phyloP scores from a whole-genome alignment of 225 moss, liverwort and hornwort species.

The Antitrichia curtipendula region DNA sequence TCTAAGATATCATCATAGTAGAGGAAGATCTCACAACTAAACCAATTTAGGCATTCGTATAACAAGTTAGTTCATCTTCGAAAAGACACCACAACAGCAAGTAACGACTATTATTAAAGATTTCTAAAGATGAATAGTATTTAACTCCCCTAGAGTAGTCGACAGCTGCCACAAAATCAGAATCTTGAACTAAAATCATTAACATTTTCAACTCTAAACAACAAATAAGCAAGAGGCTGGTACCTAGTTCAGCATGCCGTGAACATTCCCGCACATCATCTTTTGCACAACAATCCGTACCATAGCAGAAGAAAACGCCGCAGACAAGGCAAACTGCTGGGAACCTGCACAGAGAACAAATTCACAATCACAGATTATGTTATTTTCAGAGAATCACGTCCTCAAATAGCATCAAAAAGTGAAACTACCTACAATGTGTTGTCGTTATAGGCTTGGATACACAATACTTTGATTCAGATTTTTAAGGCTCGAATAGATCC shows the following conservation, averaged over 20 bases:
- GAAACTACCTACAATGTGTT: neutral
- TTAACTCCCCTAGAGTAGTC: neutral
- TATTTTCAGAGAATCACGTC: neutral
- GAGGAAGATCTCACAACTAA: neutral
- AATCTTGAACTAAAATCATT: neutral
- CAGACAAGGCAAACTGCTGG: conserved; percentile 83
- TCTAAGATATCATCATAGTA: neutral
- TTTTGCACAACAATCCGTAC: conserved; percentile 37
- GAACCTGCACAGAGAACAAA: conserved; percentile 24
- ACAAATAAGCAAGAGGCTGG: neutral
- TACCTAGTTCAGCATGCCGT: conserved; percentile 79
- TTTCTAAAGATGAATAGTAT: neutral
- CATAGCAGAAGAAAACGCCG: conserved; percentile 66
- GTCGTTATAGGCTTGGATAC: neutral
- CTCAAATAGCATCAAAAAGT: neutral
- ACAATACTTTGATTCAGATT: neutral
- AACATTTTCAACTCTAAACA: neutral
- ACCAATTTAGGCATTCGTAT: neutral
- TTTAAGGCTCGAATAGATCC: neutral
- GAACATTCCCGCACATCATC: conserved; percentile 63
- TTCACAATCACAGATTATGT: neutral
- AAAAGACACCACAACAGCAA: neutral
- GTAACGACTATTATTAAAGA: neutral
- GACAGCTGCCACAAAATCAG: neutral
- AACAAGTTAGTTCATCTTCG: neutral